Evolutionary conservation across 805 yeast species (phyloP), one percentile per base, ranked within the genome.

Genomic region (Cyberlindnera nakhonratchasimensis): DNA sequence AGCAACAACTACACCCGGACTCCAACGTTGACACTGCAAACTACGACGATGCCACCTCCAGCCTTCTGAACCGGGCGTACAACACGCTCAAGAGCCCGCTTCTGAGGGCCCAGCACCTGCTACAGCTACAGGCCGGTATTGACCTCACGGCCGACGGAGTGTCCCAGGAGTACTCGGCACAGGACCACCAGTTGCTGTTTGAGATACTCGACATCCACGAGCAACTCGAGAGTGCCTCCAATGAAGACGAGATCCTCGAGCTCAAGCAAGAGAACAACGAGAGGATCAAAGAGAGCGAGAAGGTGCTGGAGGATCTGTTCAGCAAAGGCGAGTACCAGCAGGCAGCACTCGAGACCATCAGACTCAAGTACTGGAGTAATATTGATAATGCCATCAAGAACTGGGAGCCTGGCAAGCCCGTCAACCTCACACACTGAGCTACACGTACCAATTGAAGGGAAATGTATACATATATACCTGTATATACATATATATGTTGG

Each of bases 181-280:
- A 63, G 37, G 77, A 79, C 46, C 78, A 81, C 43, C 73, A 67
- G 13, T 65, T 86, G 56, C 65, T 91, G 30, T 76, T 87, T 82
- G 77, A 78, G 33, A 84, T 91, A 18, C 68, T 91, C 64, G 95
- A 88, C 50, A 79, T 87, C 5, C 93, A 90, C 59, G 99, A 91
- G 62, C 75, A 77, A 31, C 66, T 90, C 43, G 95, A 86, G 47
- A 78, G 78, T 50, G 81, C 87, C 5, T 65, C 68, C 2, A 65
- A 63, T 39, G 83, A 77, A 38, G 64, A 70, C 3, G 96, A 86
- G 36, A 67, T 86, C 24, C 72, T 63, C 2, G 61, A 53, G 0
- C 56, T 88, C 30, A 69, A 72, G 23, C 54, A 48, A 9, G 83
- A 78, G 43, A 89, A 88, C 52, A 72, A 79, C 25, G 59, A 48